Evolutionary conservation across 2,329 filamentous ascomycete species (phyloP), one percentile per base, ranked within the genome.

Genomic region (Ophiosphaerella korrae): DNA sequence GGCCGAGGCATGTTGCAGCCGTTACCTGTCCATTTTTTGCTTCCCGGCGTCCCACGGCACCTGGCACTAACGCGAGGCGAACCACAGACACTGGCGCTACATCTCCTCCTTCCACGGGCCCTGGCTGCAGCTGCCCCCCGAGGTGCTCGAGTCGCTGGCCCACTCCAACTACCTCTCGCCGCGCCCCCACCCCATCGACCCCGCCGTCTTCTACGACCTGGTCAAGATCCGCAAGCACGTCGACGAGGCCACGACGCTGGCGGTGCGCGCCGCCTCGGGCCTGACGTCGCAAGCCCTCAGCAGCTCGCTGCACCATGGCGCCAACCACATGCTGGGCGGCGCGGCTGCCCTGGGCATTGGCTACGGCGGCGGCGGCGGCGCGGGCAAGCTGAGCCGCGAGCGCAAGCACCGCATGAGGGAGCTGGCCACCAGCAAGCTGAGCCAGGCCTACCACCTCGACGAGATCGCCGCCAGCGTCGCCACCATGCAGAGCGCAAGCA

Each of bases 381-480:
- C n/a, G n/a, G n/a, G 83, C 47, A 90, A 86, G 73, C 75, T 94
- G 64, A 93, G 89, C 67, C 81, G 84, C 42, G 89, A 93, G 76
- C 78, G 89, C 50, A 89, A 87, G 73, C 87, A 89, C 73, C 83
- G 89, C 50, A 90, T 94, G 83, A 81, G 89, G 49, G 88, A 92
- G 72, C 85, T 92, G 71, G 90, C 90, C 8, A 89, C 87, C 35
- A 87, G 88, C 70, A 88, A 90, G 74, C 79, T 95, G 53, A 85
- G 85, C 41, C 84, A 85, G 62, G 90, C 90, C 36, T 95, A 93
- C 71, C 84, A 85, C 50, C 75, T 93, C 34, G 89, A 95, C 70
- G 90, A 95, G 75, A 90, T 93, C 55, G 89, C 88, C 11, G 88
- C 88, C 42, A 92, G 88, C 65, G 88, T 93, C 37, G 89, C 88